Evolutionary conservation across 371 early-diverging fungal genomes (phyloP).

Genomic region (Mortierella sp.): DNA sequence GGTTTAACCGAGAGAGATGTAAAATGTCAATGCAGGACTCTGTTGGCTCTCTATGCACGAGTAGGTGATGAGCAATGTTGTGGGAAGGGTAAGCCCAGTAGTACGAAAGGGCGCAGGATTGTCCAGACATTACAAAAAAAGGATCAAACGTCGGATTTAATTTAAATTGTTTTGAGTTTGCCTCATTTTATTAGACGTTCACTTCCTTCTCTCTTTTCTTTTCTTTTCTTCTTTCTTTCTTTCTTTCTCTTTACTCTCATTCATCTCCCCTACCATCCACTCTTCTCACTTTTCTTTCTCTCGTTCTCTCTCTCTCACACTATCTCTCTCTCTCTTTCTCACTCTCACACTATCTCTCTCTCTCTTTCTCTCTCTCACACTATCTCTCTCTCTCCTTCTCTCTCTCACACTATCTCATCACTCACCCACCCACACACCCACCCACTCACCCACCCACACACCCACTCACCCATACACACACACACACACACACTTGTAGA

Average conservation of each 20-base stretch:
- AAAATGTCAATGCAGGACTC: background rate
- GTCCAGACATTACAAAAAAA: background rate
- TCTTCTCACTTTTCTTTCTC: background rate
- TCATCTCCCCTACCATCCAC: background rate
- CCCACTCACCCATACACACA: background rate
- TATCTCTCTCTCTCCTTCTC: background rate
- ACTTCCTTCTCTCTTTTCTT: background rate
- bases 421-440: background rate
- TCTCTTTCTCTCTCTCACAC: background rate
- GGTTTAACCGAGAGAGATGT: background rate
- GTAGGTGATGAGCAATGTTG: too few species aligned
- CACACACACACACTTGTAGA: background rate
- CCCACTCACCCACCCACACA: background rate
- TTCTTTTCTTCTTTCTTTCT: conserved; percentile 6
- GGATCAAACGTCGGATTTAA: background rate
- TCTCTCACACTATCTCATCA: too few species aligned
- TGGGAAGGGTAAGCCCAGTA: too few species aligned
- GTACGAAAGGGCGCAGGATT: too few species aligned
- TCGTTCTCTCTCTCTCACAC: background rate
- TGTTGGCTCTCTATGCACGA: too few species aligned
- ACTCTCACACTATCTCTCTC: background rate
- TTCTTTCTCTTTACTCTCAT: background rate
- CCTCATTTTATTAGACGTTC: background rate
- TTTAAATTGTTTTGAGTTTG: background rate
- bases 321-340: background rate